A percentile compares a stretch with the other conserved stretches of the same genome.
phyloP scores from a whole-genome alignment of 805 yeast species.

The Candida insectalens region DNA sequence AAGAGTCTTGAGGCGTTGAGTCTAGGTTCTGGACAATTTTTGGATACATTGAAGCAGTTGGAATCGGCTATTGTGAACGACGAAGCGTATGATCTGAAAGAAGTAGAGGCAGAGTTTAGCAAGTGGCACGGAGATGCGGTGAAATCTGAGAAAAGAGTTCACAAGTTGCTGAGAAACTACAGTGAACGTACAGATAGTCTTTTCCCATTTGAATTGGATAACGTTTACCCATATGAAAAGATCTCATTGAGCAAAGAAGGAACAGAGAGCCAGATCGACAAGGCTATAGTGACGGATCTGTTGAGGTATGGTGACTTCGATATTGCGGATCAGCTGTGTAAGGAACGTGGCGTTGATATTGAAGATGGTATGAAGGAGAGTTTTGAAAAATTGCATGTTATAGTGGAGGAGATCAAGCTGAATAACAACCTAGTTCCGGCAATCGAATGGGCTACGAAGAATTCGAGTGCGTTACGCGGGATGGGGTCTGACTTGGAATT shows the following conservation, averaged over 20 bases:
- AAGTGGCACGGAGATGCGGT: conserved; percentile 14
- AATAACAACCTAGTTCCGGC: conserved; percentile 33
- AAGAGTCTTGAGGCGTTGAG: conserved; percentile 22
- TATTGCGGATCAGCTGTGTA: conserved; percentile 16
- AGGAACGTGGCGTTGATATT: conserved; percentile 18
- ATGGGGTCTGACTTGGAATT: conserved; percentile 36
- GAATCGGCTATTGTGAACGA: conserved; percentile 5
- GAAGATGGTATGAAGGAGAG: conserved; percentile 22
- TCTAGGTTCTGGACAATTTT: conserved; percentile 18
- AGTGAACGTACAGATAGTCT: conserved; percentile 9
- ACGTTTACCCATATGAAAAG: conserved; percentile 3
- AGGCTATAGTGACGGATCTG: conserved; percentile 24
- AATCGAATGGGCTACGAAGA: conserved; percentile 34
- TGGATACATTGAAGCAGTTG: conserved; percentile 16
- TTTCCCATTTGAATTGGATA: conserved; percentile 4
- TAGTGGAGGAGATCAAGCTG: conserved; percentile 27
- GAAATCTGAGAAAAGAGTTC: conserved; percentile 6
- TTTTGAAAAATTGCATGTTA: conserved; percentile 33
- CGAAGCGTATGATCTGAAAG: conserved; percentile 6
- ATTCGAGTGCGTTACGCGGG: conserved; percentile 16
- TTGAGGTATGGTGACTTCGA: conserved; percentile 23
- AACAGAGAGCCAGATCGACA: conserved; percentile 6
- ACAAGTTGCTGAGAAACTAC: conserved; percentile 15
- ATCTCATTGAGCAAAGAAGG: conserved; percentile 1
- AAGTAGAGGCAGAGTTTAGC: conserved; percentile 7